Conservation (phyloP, 352 stramenopile species). For the Globisporangium radiosum region DNA sequence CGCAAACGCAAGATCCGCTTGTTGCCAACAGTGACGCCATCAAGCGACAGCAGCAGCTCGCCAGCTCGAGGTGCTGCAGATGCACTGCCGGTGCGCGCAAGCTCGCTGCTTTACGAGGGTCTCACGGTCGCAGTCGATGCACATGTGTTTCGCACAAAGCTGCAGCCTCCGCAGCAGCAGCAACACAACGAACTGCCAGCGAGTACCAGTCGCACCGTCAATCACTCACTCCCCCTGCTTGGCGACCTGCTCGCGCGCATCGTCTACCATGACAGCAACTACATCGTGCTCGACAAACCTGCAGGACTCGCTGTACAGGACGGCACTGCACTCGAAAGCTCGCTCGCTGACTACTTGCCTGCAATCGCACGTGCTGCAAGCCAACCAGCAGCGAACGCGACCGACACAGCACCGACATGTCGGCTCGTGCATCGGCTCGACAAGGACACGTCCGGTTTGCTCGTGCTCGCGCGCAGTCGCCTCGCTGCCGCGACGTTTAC, state of each 20-base stretch:
- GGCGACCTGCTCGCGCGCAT: slow-evolving; percentile 24
- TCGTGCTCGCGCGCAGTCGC: slow-evolving; percentile 60
- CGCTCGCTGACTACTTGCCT: slow-evolving; percentile 39
- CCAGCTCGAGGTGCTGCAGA: neutral
- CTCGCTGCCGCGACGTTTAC: slow-evolving; percentile 62
- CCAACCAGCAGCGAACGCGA: slow-evolving; percentile 4
- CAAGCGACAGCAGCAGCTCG: neutral
- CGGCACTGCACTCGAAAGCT: slow-evolving; percentile 33
- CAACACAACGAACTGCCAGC: neutral
- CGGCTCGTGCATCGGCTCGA: slow-evolving; percentile 66
- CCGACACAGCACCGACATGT: slow-evolving; percentile 6
- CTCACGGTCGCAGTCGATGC: slow-evolving; percentile 46
- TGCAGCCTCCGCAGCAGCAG: slow-evolving; percentile 15
- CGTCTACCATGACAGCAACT: slow-evolving; percentile 49
- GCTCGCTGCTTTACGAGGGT: slow-evolving; percentile 31
- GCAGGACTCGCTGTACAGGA: slow-evolving; percentile 61
- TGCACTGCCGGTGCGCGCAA: slow-evolving; percentile 15
- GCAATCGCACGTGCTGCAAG: slow-evolving; percentile 16
- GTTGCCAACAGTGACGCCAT: slow-evolving; percentile 1
- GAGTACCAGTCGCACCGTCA: no score
- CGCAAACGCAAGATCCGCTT: slow-evolving; percentile 66
- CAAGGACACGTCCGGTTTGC: slow-evolving; percentile 57
- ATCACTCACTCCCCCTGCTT: neutral
- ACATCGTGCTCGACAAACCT: slow-evolving; percentile 61
- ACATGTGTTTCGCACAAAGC: slow-evolving; percentile 26